Conservation (phyloP, 2,329 filamentous ascomycete genomes). For the Trichothecium roseum region DNA sequence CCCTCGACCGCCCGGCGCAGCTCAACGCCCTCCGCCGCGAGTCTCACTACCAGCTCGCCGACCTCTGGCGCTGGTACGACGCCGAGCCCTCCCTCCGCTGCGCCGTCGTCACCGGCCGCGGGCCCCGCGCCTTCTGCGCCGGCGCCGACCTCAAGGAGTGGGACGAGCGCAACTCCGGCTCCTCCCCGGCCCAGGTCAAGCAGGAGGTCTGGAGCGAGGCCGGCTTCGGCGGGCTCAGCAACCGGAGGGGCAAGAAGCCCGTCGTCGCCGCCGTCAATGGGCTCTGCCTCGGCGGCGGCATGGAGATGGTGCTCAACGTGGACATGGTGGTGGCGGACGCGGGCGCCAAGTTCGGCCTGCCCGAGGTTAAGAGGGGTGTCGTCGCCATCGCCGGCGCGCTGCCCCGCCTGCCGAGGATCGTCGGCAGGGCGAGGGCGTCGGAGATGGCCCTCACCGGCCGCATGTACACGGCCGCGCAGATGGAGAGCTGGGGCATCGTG, state of each 20-base stretch:
- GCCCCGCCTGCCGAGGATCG: slow-evolving; percentile 51
- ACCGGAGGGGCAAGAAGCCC: slow-evolving; percentile 61
- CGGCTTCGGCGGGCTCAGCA: slow-evolving; percentile 57
- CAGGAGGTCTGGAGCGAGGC: slow-evolving; percentile 21
- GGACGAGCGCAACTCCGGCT: slow-evolving; percentile 35
- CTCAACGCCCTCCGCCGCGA: slow-evolving; percentile 46
- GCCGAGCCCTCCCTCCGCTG: slow-evolving; percentile 48
- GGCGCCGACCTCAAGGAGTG: slow-evolving; percentile 61
- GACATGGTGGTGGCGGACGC: slow-evolving; percentile 58
- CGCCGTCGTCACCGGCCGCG: slow-evolving; percentile 52
- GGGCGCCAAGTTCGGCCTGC: slow-evolving; percentile 53
- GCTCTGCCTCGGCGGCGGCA: slow-evolving; percentile 62
- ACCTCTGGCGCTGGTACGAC: slow-evolving; percentile 51
- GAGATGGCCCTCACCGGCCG: slow-evolving; percentile 61
- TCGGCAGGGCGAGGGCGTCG: slow-evolving; percentile 59
- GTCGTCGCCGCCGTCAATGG: slow-evolving; percentile 70
- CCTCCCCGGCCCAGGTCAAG: too few species aligned
- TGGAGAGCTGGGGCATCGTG: slow-evolving; percentile 58
- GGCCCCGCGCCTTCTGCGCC: slow-evolving; percentile 57
- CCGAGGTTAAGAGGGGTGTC: slow-evolving; percentile 62
- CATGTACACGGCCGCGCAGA: slow-evolving; percentile 46
- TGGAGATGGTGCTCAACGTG: slow-evolving; percentile 65
- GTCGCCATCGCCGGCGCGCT: slow-evolving; percentile 62
- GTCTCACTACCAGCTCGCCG: slow-evolving; percentile 37
- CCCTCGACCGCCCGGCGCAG: slow-evolving; percentile 45